phyloP scores from a whole-genome alignment of 2,329 filamentous ascomycete genomes.

The Chrysoporthe deuterocubensis region DNA sequence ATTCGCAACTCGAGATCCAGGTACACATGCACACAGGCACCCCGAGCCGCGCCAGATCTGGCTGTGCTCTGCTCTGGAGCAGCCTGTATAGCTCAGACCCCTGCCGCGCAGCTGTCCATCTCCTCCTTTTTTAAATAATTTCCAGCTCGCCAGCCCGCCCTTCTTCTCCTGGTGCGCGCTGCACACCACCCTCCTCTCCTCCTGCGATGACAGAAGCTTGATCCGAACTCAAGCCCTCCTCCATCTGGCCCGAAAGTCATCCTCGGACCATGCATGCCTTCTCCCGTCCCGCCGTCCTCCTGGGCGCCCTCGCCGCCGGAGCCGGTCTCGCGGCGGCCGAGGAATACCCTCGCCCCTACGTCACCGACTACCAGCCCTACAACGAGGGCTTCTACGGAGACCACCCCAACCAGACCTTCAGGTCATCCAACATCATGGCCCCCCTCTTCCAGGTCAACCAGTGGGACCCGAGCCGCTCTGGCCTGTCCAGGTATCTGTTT shows the following conservation, averaged over 20 bases:
- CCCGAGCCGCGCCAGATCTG: not conserved
- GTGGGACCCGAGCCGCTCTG: conserved; percentile 25
- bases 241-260: not conserved
- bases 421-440: conserved; percentile 14
- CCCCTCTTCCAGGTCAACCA: conserved; percentile 28
- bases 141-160: not conserved
- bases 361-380: conserved; percentile 24
- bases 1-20: conserved; percentile 17
- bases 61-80: not conserved
- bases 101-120: conserved; percentile 13
- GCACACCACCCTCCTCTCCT: not conserved
- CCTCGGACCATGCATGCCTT: conserved; percentile 18
- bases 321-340: conserved; percentile 27
- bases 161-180: not conserved
- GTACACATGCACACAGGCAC: not conserved
- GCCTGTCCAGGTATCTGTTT: conserved; percentile 24
- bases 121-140: conserved; percentile 11
- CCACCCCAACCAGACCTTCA: conserved; percentile 26
- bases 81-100: conserved; percentile 14
- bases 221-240: conserved; percentile 8
- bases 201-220: conserved; percentile 22
- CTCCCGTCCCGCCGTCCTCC: conserved; percentile 18
- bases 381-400: conserved; percentile 22
- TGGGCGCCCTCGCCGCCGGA: conserved; percentile 24
- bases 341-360: conserved; percentile 21